Evolutionary conservation across 78 protist genomes (phyloP), one percentile per base, ranked within the genome.

Genomic region (Dictyostelium capitatum): DNA sequence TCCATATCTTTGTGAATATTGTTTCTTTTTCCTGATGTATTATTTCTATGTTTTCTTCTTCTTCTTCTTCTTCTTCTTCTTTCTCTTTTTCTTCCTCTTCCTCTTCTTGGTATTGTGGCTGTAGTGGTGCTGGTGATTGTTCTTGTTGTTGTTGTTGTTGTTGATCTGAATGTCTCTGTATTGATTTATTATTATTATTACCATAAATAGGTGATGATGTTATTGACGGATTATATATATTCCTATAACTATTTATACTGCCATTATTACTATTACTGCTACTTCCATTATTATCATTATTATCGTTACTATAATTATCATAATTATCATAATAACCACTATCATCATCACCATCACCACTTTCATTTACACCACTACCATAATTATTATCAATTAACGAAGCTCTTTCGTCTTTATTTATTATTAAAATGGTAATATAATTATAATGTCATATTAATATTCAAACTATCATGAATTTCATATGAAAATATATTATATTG

Each of bases 331-430:
- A 4, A 23, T 23, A 6, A 12, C 19, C 23, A 28, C 23, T 69
- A 25, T 69, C 48, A 32, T 69, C 77, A 32, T 37, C 14, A 32
- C 4, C 28, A 32, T 7, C 17, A 37, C 14, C 77, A 69, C 20
- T 14, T 37, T 69, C 77, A 37, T 69, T 69, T 69, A 25, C 77
- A 37, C 8, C 23, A 69, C 77, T 69, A 69, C 30, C 47, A 69
- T 32, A 37, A 69, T 32, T 69, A 28, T 30, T 69, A 14, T 32
- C 30, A 32, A 32, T 37, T 69, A 69, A 37, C 9, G 47, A 37
- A 69, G 41, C 77, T 32, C 77, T 69, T 28, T 69, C 47, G 17
- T 69, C 47, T 69, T 69, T 32, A 10, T 64, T 62, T 64, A 17
- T 53, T 53, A 37, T n/a, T n/a, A 37, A 37, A 37, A 37, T 37